Conservation (phyloP, 306 rosid genomes). For the Carpinus fangiana region DNA sequence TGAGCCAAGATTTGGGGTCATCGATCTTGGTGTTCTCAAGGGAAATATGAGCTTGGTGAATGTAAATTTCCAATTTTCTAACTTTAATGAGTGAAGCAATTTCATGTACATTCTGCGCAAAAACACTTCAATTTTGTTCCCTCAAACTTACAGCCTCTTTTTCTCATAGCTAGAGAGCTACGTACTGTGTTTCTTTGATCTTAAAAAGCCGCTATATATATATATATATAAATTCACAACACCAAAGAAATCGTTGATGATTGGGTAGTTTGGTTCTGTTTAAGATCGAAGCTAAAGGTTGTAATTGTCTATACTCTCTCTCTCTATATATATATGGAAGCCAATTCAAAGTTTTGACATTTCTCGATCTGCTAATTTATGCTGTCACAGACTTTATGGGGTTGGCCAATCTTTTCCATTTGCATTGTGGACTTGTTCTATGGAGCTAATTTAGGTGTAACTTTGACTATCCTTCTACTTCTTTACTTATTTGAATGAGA, state of each 20-base stretch:
- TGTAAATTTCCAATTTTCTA: neutral
- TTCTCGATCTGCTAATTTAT: neutral
- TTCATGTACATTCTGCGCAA: slow-evolving; percentile 4
- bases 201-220: neutral
- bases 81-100: slow-evolving; percentile 2
- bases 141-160: neutral
- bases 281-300: neutral
- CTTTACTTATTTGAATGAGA: neutral
- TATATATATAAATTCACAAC: neutral
- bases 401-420: neutral
- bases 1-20: slow-evolving; percentile 14
- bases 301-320: too few relatives aligned
- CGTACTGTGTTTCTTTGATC: neutral
- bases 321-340: neutral
- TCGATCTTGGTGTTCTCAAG: neutral
- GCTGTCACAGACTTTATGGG: neutral
- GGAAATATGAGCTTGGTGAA: neutral
- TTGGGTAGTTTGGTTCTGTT: neutral
- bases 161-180: neutral
- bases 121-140: neutral
- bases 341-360: neutral
- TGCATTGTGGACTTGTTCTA: neutral
- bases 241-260: neutral
- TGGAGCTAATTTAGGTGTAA: neutral
- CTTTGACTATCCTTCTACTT: neutral